Conservation (phyloP, 805 yeast genomes). For the Cyberlindnera xylosilytica region DNA sequence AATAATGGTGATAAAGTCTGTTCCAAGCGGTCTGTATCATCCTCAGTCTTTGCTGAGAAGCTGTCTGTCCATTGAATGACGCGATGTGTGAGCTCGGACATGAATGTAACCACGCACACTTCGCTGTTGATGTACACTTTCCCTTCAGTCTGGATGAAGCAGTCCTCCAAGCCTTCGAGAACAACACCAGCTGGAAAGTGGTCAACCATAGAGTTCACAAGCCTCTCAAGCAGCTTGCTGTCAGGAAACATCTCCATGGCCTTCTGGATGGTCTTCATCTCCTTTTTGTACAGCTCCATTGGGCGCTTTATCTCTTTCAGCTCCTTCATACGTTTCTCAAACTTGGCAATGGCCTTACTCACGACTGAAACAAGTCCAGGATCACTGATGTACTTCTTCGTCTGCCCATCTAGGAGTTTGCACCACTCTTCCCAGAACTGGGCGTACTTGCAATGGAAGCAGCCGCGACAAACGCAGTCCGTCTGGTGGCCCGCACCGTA, state of each 20-base stretch:
- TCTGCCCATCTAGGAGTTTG: neutral
- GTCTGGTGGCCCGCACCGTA: slow-evolving; percentile 8
- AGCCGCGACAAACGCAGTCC: slow-evolving; percentile 2
- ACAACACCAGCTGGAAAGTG: neutral
- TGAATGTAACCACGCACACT: slow-evolving; percentile 1
- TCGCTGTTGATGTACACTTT: neutral
- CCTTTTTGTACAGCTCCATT: neutral
- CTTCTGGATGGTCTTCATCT: neutral
- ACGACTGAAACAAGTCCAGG: neutral
- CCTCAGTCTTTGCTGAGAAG: too few species aligned
- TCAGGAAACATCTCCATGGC: neutral
- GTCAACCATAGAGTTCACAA: neutral
- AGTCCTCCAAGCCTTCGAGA: neutral
- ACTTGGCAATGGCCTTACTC: neutral
- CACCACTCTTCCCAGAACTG: slow-evolving; percentile 8
- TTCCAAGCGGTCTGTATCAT: too few species aligned
- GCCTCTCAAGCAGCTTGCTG: neutral
- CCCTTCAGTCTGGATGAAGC: neutral
- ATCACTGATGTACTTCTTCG: neutral
- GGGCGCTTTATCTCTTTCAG: too few species aligned
- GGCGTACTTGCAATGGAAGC: slow-evolving; percentile 6
- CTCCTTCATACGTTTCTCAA: too few species aligned
- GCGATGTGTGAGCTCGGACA: slow-evolving; percentile 2
- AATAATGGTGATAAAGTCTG: too few species aligned
- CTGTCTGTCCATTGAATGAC: neutral